These are phyloP conservation scores for Colletotrichum kahawae DNA, from an alignment of 2,329 filamentous ascomycete genomes.

Conservation along the genomic window DNA sequence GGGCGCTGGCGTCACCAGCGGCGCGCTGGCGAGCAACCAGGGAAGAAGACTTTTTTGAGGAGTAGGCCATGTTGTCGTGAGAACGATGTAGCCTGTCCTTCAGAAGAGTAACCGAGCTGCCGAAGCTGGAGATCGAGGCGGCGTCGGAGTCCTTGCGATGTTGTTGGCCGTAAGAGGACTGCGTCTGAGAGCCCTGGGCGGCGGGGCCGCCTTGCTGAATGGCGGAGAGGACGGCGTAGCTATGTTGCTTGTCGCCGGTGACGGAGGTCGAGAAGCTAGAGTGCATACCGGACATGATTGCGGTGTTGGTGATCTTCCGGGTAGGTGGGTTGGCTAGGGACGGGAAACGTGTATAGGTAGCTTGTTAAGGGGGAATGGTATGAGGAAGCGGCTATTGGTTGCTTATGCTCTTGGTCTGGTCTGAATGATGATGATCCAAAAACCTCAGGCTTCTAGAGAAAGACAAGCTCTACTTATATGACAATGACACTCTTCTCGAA, in stretches of 20 bases:
- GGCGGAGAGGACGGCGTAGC: conserved; percentile 6
- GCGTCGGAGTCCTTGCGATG: background rate
- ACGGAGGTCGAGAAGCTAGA: conserved; percentile 17
- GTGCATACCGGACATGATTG: conserved; percentile 17
- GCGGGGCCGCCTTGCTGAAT: conserved; percentile 1
- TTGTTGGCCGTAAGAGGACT: background rate
- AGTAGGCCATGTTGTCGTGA: background rate
- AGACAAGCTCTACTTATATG: conserved; percentile 9
- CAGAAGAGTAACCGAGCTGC: conserved; percentile 9
- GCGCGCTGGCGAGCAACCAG: conserved; percentile 13
- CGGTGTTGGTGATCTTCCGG: background rate
- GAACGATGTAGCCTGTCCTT: background rate
- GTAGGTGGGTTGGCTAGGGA: background rate
- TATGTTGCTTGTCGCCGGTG: conserved; percentile 14
- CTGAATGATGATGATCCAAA: background rate
- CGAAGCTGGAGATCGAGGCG: conserved; percentile 24
- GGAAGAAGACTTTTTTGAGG: conserved; percentile 2
- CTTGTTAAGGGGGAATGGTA: background rate
- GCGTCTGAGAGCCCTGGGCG: background rate
- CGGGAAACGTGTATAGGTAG: background rate
- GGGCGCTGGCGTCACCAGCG: background rate
- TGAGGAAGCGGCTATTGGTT: background rate
- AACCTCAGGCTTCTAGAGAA: background rate
- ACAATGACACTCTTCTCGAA: background rate
- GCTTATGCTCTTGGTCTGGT: background rate